Evolutionary conservation across 495 filamentous ascomycete genomes (phyloP).

Genomic region (Lasiosphaeris hirsuta): DNA sequence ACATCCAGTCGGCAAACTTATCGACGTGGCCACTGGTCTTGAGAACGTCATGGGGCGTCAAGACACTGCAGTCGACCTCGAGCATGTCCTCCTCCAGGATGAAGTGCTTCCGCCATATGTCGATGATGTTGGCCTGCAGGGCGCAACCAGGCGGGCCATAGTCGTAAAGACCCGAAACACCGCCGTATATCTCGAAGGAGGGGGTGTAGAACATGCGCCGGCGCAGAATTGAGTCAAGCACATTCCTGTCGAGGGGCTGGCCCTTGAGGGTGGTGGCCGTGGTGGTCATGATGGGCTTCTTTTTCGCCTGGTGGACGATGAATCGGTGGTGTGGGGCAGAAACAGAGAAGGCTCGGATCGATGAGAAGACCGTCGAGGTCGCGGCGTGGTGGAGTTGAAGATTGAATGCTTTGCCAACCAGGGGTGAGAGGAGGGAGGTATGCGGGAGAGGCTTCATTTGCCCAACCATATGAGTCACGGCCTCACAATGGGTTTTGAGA

Average conservation of each 20-base stretch:
- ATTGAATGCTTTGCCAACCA: constrained; percentile 25
- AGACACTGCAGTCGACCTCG: constrained; percentile 79
- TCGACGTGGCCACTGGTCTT: constrained; percentile 98
- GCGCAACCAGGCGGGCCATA: constrained; percentile 81
- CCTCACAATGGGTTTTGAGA: constrained; percentile 2
- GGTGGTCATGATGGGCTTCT: constrained; percentile 37
- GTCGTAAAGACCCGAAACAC: constrained; percentile 80
- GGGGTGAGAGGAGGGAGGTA: constrained; percentile 20
- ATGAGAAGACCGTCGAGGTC: constrained; percentile 13
- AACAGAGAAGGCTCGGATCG: constrained; percentile 16
- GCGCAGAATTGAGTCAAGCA: constrained; percentile 78
- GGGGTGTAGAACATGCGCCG: constrained; percentile 92
- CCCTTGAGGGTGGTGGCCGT: constrained; percentile 76
- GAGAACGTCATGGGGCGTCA: constrained; percentile 85
- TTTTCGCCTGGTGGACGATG: constrained; percentile 32
- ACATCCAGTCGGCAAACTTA: constrained; percentile 99
- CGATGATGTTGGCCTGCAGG: constrained; percentile 80
- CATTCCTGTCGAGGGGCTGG: constrained; percentile 75
- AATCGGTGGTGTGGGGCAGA: constrained; percentile 20
- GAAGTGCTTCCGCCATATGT: constrained; percentile 90
- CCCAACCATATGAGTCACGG: constrained; percentile 31
- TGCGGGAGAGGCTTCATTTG: constrained; percentile 24
- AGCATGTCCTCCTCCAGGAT: constrained; percentile 86
- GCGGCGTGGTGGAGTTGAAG: constrained; percentile 11
- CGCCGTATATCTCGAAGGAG: constrained; percentile 90